Evolutionary conservation across 176 grass and related monocot genomes (phyloP), one percentile per base, ranked within the genome.

Genomic region (Cocos nucifera): DNA sequence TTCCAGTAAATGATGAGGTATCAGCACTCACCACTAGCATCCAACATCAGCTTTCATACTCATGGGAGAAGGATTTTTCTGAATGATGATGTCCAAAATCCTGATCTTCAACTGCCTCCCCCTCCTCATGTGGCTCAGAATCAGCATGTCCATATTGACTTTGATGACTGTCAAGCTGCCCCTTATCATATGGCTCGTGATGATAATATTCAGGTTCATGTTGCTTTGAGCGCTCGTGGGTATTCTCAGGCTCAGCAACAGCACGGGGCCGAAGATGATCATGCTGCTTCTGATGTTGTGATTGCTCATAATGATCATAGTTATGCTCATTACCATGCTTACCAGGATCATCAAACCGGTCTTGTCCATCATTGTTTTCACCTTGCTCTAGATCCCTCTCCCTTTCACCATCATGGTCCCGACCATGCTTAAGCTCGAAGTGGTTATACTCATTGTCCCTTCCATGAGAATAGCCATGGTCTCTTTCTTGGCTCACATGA

Each of bases 71-170:
- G 10, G 52, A 68, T 35, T 52, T 55, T 19, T 72, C 73, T 63
- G 24, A 69, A n/a, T 19, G 66, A 60, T 77, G 64, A 72, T 73
- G 54, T 61, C 54, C 69, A 70, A 90, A 75, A 29, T 83, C 87
- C 27, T 66, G 75, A 67, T 90, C 92, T 53, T 78, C 63, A 1
- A 62, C 84, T 26, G 92, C 76, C 51, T 95, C 82, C 3, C 89
- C 85, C 64, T 80, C 69, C 62, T 89, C 85, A 0, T 79, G 92
- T 32, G 77, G 77, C 59, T 82, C 79, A 65, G 56, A 56, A 75
- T 75, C 81, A 64, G 54, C 29, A 54, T 59, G 63, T 54, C 49
- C 74, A 23, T 69, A 58, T 53, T 73, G 78, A n/a, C 12, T 22
- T 14, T 75, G 70, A 73, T 85, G 67, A 56, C 22, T 29, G 23